Evolutionary conservation across 768 basidiomycete genomes (phyloP), one percentile per base, ranked within the genome.

Genomic region (Lentinula detonsa): DNA sequence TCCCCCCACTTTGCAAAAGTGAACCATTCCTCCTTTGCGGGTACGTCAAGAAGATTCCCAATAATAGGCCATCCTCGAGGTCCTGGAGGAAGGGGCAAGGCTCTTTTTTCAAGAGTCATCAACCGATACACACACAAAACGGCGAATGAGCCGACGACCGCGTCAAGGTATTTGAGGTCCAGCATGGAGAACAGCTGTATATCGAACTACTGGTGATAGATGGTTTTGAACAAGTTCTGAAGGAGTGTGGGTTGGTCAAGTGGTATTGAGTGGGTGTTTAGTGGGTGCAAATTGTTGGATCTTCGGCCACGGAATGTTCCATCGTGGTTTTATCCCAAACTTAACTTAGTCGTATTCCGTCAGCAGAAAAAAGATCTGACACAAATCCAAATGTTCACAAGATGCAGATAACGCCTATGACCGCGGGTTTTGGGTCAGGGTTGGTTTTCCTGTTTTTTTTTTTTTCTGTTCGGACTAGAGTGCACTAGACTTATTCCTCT

Each of bases 41-140:
- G 65, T 34, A 69, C 56, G 46, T 68, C 65, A 3, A 56, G 18
- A 9, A 65, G 42, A 46, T 67, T 70, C 16, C 69, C 69, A n/a
- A 70, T 59, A 15, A 70, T 5, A 6, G 63, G 64, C 5, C 59
- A 55, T 34, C 59, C 49, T 43, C 42, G 61, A 10, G 69, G 69
- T 10, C 69, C 69, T 18, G 60, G 60, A 15, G 60, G 60, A 50
- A 59, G 57, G 10, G 45, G 21, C 6, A 33, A 9, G 5, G 33
- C 48, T 37, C 45, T 43, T 49, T 59, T 46, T 40, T 59, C 48
- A 33, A 50, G 35, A 18, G 57, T 35, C 37, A 59, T 42, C 11
- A 59, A n/a, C 16, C 57, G 31, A 49, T 48, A 59, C 31, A 46
- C 33, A 28, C 57, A 59, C 46, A 48, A 59, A 21, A 59, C 1